Conservation (phyloP, 257 asterid genomes). For the Primulina tabacum region DNA sequence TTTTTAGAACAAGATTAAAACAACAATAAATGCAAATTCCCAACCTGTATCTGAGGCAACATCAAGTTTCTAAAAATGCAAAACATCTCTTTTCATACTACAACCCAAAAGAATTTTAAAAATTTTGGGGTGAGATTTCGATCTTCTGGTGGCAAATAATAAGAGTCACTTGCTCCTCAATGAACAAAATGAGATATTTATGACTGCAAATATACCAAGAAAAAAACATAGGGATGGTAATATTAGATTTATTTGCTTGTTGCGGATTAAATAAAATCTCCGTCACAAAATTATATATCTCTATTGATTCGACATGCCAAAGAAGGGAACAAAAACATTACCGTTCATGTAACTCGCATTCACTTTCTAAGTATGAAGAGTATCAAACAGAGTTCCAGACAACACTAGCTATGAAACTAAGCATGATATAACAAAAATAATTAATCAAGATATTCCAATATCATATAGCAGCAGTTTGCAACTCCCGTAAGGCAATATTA, state of each 20-base stretch:
- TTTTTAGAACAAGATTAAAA: neutral
- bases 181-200: neutral
- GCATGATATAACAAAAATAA: neutral
- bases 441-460: neutral
- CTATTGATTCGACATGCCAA: neutral
- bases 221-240: neutral
- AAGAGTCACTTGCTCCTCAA: neutral
- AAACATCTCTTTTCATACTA: neutral
- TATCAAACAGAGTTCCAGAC: neutral
- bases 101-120: neutral
- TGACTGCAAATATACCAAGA: neutral
- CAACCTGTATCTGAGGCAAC: neutral
- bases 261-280: neutral
- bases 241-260: neutral
- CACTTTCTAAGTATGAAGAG: constrained; percentile 4
- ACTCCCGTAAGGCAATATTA: neutral
- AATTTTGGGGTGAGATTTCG: neutral
- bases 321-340: neutral
- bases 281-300: neutral
- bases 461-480: neutral
- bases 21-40: neutral
- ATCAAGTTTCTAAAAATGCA: neutral
- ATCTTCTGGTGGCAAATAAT: constrained; percentile 3
- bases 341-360: neutral
- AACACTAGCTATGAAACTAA: constrained; percentile 3